Base-by-base conservation (phyloP, 306 rosid genomes). In the Dryas octopetala region DNA sequence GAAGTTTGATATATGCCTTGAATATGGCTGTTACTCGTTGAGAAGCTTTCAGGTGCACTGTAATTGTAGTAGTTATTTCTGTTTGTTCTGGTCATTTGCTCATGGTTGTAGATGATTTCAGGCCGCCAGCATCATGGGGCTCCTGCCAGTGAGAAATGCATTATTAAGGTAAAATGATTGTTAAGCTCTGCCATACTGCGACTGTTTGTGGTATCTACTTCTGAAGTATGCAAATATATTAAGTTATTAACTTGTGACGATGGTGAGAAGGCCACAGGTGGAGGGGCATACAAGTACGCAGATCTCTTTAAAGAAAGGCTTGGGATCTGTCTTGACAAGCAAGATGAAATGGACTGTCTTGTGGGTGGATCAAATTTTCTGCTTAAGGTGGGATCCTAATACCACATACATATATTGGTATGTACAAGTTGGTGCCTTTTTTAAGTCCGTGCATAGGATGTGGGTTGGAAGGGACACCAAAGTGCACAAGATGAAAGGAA, bases 291-390 rank as follows among this genome's bases (percentile, higher is more conserved):
- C 82, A 90, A 89, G 79, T 88, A 77, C 66, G 86, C 96, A 4
- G 99, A 90, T 80, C 88, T 88, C 84, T 89, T 92, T 81, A 89
- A 83, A 78, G 98, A 94, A 85, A 89, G 75, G 73, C 86, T 91
- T 66, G 93, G 91, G 68, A 70, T 95, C 75, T 80, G 54, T 82
- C 97, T 95, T 75, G 91, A 86, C 82, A 95, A 95, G 88, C 90
- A 86, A 86, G 98, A 89, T 86, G 98, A 95, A 90, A 91, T 95
- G 96, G 91, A 90, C 82, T 87, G 98, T 87, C 97, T 95, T 58
- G 99, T 95, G n/a, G 89, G 88, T 6, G 99, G 99, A 84, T 89
- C 97, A 62, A 92, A 95, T 85, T 95, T 95, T 90, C 89, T 95
- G 68, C 93, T 95, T 12, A 91, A 95, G 99, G 99, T 90, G 80